These are phyloP conservation scores for Ambrosia artemisiifolia DNA, from an alignment of 129 eudicot genomes.

Conservation along the genomic window DNA sequence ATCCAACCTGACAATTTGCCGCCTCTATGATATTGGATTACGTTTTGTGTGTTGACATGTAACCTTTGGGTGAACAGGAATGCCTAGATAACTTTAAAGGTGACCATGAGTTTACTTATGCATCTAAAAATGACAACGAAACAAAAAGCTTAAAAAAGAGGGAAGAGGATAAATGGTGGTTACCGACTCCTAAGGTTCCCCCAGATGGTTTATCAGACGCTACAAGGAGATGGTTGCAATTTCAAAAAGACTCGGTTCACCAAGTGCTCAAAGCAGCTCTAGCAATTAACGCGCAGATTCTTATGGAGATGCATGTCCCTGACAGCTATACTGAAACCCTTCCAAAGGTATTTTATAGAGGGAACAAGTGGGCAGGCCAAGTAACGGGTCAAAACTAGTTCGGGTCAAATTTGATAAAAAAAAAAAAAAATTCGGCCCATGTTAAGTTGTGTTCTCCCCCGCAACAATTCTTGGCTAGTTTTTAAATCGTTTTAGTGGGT, in stretches of 20 bases:
- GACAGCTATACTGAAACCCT: slow-evolving; percentile 85
- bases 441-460: not conserved
- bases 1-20: slow-evolving; percentile 1
- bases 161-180: slow-evolving; percentile 96
- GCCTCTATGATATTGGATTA: not conserved
- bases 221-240: slow-evolving; percentile 75
- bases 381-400: not conserved
- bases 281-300: slow-evolving; percentile 89
- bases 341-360: slow-evolving; percentile 71
- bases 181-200: slow-evolving; percentile 92
- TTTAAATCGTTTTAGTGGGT: not conserved
- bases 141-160: slow-evolving; percentile 45
- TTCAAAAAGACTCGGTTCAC: slow-evolving; percentile 84
- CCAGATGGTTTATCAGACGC: slow-evolving; percentile 70
- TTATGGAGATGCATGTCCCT: slow-evolving; percentile 87
- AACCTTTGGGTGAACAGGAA: slow-evolving; percentile 44
- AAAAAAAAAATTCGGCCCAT: not conserved
- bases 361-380: not conserved
- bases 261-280: slow-evolving; percentile 96
- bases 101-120: slow-evolving; percentile 73
- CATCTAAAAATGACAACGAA: slow-evolving; percentile 57
- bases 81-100: slow-evolving; percentile 81
- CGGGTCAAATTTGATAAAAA: not conserved
- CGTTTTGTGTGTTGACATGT: not conserved
- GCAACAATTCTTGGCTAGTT: not conserved